Conservation (phyloP, 192 early-diverging fungal species). For the Phycomyces blakesleeanus region DNA sequence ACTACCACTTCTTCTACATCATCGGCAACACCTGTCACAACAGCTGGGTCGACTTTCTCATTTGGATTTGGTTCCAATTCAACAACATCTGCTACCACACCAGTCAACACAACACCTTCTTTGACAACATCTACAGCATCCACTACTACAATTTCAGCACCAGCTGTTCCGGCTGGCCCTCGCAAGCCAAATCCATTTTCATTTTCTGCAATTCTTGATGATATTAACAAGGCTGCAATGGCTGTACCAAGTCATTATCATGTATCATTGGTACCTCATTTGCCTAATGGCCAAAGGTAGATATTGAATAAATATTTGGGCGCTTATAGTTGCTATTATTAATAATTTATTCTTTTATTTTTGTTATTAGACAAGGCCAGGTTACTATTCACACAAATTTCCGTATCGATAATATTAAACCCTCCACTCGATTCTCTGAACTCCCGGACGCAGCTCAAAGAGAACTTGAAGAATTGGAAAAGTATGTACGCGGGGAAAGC, state of each 20-base stretch:
- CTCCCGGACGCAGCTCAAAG: constrained; percentile 26
- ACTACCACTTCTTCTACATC: neutral
- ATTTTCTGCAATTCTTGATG: constrained; percentile 11
- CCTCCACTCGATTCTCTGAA: constrained; percentile 21
- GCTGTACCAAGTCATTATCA: constrained; percentile 3
- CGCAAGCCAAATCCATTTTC: constrained; percentile 2
- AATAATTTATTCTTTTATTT: too few relatives aligned
- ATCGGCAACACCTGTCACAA: neutral
- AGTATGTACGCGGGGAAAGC: constrained; percentile 21
- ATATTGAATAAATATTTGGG: too few relatives aligned
- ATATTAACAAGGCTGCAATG: neutral
- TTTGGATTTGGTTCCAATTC: neutral
- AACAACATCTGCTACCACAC: too few relatives aligned
- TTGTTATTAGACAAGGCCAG: constrained; percentile 20
- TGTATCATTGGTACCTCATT: neutral
- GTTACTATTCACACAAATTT: constrained; percentile 20
- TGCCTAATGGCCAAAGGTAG: neutral
- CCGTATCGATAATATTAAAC: constrained; percentile 25
- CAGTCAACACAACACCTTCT: neutral
- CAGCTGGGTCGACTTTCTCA: neutral
- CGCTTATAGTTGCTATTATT: too few relatives aligned
- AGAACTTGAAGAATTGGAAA: constrained; percentile 29
- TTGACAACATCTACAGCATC: neutral
- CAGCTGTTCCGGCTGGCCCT: neutral
- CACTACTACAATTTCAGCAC: neutral